A percentile compares a stretch with the other conserved stretches of the same genome.
Evolutionary conservation across 148 eudicot genomes (phyloP).

Genomic region (Diospyros kaki): DNA sequence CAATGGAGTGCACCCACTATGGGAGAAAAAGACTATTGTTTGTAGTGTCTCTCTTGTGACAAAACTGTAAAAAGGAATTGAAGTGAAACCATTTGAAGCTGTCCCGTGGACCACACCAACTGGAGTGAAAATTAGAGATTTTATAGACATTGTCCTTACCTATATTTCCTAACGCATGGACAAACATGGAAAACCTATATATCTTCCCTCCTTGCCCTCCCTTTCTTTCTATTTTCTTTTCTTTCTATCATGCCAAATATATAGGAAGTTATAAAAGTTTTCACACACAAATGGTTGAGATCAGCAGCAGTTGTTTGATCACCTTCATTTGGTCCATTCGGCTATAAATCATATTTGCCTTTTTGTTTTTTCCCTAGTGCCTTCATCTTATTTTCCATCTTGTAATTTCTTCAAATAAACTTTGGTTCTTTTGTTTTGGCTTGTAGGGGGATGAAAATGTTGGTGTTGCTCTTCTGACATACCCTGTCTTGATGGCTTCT

Average conservation of each 20-base stretch:
- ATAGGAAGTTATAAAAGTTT: neutral
- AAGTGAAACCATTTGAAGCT: neutral
- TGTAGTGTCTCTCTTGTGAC: neutral
- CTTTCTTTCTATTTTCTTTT: neutral
- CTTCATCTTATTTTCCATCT: neutral
- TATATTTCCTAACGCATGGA: neutral
- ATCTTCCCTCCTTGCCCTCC: neutral
- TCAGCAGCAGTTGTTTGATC: neutral
- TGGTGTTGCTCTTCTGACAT: conserved; percentile 86
- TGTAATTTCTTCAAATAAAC: neutral
- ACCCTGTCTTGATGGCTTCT: conserved; percentile 98
- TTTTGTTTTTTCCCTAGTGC: conserved; percentile 5
- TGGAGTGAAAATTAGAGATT: neutral
- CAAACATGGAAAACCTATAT: too few species aligned
- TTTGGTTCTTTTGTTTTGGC: conserved; percentile 3
- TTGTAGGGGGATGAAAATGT: conserved; percentile 95
- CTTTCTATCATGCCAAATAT: neutral
- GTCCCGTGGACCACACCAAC: neutral
- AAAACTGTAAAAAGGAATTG: neutral
- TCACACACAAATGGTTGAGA: neutral
- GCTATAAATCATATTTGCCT: neutral
- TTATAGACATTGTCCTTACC: neutral
- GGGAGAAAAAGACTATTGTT: too few species aligned
- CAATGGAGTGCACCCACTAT: too few species aligned
- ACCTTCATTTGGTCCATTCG: neutral